Conservation (phyloP, 2,329 filamentous ascomycete genomes). For the Didymella sp. region DNA sequence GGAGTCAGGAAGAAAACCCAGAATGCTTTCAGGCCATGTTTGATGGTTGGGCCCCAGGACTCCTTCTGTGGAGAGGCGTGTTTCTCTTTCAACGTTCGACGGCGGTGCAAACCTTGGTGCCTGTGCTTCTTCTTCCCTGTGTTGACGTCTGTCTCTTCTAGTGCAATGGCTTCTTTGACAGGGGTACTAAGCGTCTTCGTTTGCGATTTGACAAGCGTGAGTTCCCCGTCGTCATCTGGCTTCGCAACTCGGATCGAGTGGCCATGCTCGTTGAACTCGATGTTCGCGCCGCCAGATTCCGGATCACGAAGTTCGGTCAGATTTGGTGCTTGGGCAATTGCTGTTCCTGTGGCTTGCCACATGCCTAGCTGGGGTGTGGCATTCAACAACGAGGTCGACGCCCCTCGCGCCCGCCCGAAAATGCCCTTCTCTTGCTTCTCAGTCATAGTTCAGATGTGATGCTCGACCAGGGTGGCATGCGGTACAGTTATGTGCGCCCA, state of each 20-base stretch:
- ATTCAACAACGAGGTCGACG: constrained; percentile 44
- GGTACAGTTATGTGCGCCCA: background rate
- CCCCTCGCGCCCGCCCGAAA: constrained; percentile 31
- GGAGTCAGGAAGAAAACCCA: constrained; percentile 77
- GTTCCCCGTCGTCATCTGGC: constrained; percentile 22
- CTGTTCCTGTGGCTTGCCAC: constrained; percentile 52
- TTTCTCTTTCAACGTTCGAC: constrained; percentile 39
- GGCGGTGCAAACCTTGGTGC: background rate
- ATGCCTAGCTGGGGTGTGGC: constrained; percentile 49
- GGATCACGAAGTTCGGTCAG: constrained; percentile 47
- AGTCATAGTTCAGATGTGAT: constrained; percentile 13
- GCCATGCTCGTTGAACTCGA: constrained; percentile 28
- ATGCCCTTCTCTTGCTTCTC: constrained; percentile 18
- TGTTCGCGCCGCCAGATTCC: constrained; percentile 25
- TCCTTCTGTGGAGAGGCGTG: constrained; percentile 28
- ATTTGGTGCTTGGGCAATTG: constrained; percentile 51
- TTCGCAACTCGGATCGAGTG: constrained; percentile 25
- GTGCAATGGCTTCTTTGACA: background rate
- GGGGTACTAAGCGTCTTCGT: constrained; percentile 15
- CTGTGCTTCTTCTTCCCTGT: constrained; percentile 2
- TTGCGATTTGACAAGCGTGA: constrained; percentile 13
- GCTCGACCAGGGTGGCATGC: background rate
- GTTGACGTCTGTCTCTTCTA: background rate
- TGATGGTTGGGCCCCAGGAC: constrained; percentile 64
- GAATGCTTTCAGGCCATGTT: constrained; percentile 65